Conservation (phyloP, 768 basidiomycete genomes). For the Holtermannia corniformis region DNA sequence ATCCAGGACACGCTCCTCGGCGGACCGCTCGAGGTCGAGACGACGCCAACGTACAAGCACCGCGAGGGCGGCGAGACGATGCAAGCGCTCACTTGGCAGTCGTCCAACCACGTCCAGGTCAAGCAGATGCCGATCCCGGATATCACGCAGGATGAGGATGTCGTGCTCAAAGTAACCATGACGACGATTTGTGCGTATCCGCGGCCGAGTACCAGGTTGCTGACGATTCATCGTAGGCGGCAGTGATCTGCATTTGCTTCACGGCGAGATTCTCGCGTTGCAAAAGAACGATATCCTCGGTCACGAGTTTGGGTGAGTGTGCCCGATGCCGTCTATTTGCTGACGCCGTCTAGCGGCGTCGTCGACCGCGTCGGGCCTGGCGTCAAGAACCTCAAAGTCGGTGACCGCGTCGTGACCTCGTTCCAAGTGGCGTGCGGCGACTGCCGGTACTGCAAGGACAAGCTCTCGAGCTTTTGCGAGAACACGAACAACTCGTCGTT, state of each 20-base stretch:
- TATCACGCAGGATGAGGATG: slow-evolving; percentile 64
- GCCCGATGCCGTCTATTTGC: slow-evolving; percentile 42
- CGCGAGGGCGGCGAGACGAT: slow-evolving; percentile 52
- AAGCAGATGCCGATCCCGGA: slow-evolving; percentile 50
- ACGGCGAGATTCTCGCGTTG: slow-evolving; percentile 59
- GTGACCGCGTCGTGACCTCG: slow-evolving; percentile 65
- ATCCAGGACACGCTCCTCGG: background rate
- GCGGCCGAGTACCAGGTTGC: background rate
- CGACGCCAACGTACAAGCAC: slow-evolving; percentile 26
- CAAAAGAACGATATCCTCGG: slow-evolving; percentile 68
- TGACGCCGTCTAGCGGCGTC: slow-evolving; percentile 48
- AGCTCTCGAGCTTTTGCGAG: slow-evolving; percentile 64
- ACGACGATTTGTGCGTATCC: slow-evolving; percentile 52
- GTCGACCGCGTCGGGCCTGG: slow-evolving; percentile 58
- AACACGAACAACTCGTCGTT: slow-evolving; percentile 58
- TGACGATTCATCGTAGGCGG: slow-evolving; percentile 41
- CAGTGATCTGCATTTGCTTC: slow-evolving; percentile 45
- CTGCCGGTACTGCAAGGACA: slow-evolving; percentile 64
- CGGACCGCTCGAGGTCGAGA: background rate
- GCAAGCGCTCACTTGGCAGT: slow-evolving; percentile 64
- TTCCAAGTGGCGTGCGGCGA: slow-evolving; percentile 69
- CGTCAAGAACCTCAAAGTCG: slow-evolving; percentile 53
- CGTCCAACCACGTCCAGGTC: slow-evolving; percentile 45
- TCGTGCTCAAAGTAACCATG: slow-evolving; percentile 65
- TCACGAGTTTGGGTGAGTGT: slow-evolving; percentile 47